Base-by-base conservation (phyloP, 2,329 filamentous ascomycete genomes). In the Fusarium succisae region DNA sequence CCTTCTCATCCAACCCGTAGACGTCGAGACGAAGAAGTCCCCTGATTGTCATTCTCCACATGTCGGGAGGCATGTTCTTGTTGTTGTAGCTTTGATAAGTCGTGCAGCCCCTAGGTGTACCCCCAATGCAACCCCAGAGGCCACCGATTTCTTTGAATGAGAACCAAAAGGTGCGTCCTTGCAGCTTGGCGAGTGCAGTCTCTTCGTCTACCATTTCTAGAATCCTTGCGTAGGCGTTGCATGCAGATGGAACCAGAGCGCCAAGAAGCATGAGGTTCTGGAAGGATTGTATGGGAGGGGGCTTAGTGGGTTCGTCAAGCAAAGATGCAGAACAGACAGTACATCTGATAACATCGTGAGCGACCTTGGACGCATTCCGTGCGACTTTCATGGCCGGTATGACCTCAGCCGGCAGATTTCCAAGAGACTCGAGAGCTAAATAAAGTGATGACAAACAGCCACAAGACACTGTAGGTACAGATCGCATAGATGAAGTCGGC, bases 261-360 rank as follows among this genome's bases (percentile, higher is more conserved):
- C 86, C 88, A 8, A 91, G 82, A 59, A 90, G 83, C 88, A 91
- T 91, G 56, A 87, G 83, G 76, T 86, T 90, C 77, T 91, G 90
- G 69, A 89, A 88, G 37, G 83, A 75, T 58, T 88, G 85, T 57
- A 90, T 84, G 28, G 85, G 82, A 3, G 83, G 81, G 2, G 81
- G 78, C 37, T 80, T 72, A 32, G 74, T 72, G 2, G 80, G 73
- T 11, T 85, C 82, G 13, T 82, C 76, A 22, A 83, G 51, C 38
- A 83, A 63, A 39, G 82, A 79, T 30, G 82, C 80, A 57, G 84
- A 85, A 80, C 90, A 91, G 22, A 80, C 72, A 3, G 82, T 77
- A 76, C 90, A 91, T 71, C 84, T 82, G 56, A 90, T 84, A 24
- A 86, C 84, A 43, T 87, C 81, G 77, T 90, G 86, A 4, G 87